Conservation (phyloP, 2,329 filamentous ascomycete genomes). For the Coleophoma crateriformis region DNA sequence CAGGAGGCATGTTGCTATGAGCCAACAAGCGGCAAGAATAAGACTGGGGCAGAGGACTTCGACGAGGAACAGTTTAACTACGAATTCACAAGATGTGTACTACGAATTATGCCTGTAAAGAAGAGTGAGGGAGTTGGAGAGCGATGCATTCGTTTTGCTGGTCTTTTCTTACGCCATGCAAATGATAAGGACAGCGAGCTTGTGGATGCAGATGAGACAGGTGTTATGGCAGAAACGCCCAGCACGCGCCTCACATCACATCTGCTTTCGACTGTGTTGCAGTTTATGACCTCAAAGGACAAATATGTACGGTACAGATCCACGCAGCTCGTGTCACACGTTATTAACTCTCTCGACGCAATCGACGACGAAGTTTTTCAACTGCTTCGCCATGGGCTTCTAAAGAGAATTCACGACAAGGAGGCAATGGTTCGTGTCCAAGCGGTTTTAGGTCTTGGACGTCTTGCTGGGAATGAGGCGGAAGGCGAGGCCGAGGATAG, state of each 20-base stretch:
- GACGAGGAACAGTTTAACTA: conserved; percentile 82
- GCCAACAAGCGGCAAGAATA: conserved; percentile 45
- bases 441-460: conserved; percentile 83
- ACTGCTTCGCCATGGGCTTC: conserved; percentile 68
- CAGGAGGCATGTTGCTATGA: conserved; percentile 80
- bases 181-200: conserved; percentile 67
- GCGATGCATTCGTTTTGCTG: conserved; percentile 77
- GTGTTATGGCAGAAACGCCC: conserved; percentile 74
- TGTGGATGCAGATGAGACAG: conserved; percentile 62
- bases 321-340: conserved; percentile 83
- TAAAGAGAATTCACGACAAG: conserved; percentile 88
- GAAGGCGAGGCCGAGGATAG: conserved; percentile 67
- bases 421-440: conserved; percentile 89
- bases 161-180: conserved; percentile 74
- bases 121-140: conserved; percentile 89
- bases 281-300: conserved; percentile 80
- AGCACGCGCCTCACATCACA: conserved; percentile 72
- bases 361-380: conserved; percentile 91
- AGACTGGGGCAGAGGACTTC: conserved; percentile 56
- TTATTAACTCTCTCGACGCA: conserved; percentile 86
- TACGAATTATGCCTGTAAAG: conserved; percentile 80
- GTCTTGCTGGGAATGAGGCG: conserved; percentile 72
- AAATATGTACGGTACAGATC: conserved; percentile 87
- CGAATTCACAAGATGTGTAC: conserved; percentile 77
- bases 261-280: conserved; percentile 68